Base-by-base conservation (phyloP, 2,329 filamentous ascomycete species). In the Emergomyces africanus region DNA sequence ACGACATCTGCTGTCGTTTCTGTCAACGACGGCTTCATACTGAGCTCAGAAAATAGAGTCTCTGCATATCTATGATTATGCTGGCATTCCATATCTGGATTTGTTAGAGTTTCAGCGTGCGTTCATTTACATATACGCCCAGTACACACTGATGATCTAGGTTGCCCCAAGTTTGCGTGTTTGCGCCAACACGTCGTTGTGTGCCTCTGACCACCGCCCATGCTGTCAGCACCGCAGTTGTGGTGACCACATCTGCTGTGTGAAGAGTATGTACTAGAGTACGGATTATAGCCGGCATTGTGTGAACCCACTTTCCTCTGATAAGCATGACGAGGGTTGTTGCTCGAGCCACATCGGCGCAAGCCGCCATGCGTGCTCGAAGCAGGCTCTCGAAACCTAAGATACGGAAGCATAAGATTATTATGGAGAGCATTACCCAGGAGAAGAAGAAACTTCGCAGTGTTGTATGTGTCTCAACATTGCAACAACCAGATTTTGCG, bases 381-480 rank as follows among this genome's bases (percentile, higher is more conserved):
- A 70, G 67, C 62, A 68, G 69, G 59, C 65, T 66, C 25, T 60
- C 67, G 28, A 70, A 68, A 61, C 67, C 67, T 62, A 72, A 69
- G 63, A 64, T 69, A 61, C 72, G 71, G 60, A 77, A 72, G 60
- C 75, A 84, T 70, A 84, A 83, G 67, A 78, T 84, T 55, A 76
- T 85, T 33, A 72, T 84, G 59, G 80, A 83, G 67, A 77, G 75
- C 18, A 73, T 84, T 51, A 78, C 81, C 2, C 79, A 81, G 62
- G 80, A 82, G 67, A 83, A 83, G 71, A 83, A 80, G 67, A 84
- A 81, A 66, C 74, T 84, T 53, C 75, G 78, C 57, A 78, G 79
- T 61, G 72, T 77, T 59, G 77, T 79, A 72, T 67, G 77, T 72
- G 62, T 46, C 58, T 35, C 23, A 25, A 41, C 58, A 37, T 37